Percentiles rank a stretch among this genome's conserved stretches.
Conservation (phyloP, 1,139 yeast genomes). For the Yamadazyma songkhlaensis region DNA sequence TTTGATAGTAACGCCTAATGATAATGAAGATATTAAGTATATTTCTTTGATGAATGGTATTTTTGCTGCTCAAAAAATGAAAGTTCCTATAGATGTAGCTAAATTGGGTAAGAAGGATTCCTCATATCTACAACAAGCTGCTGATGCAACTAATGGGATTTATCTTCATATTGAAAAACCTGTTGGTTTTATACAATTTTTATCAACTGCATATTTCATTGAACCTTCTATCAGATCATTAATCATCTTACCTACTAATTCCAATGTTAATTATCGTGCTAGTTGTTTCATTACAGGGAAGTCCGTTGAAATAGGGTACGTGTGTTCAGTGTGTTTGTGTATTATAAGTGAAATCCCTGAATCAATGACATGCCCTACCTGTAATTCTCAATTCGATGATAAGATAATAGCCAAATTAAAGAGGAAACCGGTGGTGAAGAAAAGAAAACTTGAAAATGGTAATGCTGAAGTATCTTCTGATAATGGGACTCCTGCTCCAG, state of each 20-base stretch:
- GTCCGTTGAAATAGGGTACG: constrained; percentile 89
- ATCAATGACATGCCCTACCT: constrained; percentile 55
- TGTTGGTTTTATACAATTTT: constrained; percentile 69
- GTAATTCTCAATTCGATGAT: constrained; percentile 52
- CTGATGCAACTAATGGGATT: constrained; percentile 92
- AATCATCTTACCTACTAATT: constrained; percentile 77
- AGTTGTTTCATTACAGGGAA: constrained; percentile 89
- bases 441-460: constrained; percentile 27
- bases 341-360: constrained; percentile 63
- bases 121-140: constrained; percentile 90
- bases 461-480: constrained; percentile 2
- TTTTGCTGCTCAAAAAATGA: constrained; percentile 93
- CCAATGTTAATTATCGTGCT: constrained; percentile 89
- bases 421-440: constrained; percentile 54
- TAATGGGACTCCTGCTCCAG: constrained; percentile 5
- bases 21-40: constrained; percentile 77
- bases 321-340: constrained; percentile 93
- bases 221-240: constrained; percentile 79
- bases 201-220: constrained; percentile 66
- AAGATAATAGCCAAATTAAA: constrained; percentile 36
- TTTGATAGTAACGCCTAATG: constrained; percentile 71
- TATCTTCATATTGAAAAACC: constrained; percentile 76
- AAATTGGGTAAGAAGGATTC: constrained; percentile 70
- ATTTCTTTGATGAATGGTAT: constrained; percentile 94
- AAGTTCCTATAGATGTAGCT: constrained; percentile 86